A percentile compares a stretch with the other conserved stretches of the same genome.
Evolutionary conservation across 768 basidiomycete genomes (phyloP).

Genomic region (Chalciporus piperatus): DNA sequence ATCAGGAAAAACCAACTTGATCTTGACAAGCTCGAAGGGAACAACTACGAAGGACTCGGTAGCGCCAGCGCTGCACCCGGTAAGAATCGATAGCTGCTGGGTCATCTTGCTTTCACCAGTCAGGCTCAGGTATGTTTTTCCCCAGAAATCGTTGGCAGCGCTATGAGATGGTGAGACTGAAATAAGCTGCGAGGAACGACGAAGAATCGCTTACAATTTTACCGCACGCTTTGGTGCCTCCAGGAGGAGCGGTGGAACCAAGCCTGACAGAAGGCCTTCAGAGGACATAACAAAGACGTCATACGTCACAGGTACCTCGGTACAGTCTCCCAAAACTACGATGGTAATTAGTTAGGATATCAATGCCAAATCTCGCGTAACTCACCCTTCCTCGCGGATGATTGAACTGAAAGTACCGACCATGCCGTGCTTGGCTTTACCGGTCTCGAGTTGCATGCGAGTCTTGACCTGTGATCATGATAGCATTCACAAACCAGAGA

Average conservation of each 20-base stretch:
- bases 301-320: constrained; percentile 52
- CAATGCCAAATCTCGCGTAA: constrained; percentile 1
- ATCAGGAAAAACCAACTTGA: constrained; percentile 48
- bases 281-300: not conserved
- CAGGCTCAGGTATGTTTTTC: constrained; percentile 63
- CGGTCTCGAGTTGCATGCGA: constrained; percentile 94
- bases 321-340: constrained; percentile 78
- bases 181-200: not conserved
- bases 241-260: constrained; percentile 91
- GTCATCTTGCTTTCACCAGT: constrained; percentile 84
- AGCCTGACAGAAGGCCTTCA: constrained; percentile 43
- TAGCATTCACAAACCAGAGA: constrained; percentile 1
- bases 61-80: constrained; percentile 92
- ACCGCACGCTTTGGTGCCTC: constrained; percentile 99
- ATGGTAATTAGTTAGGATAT: not conserved
- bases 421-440: constrained; percentile 71
- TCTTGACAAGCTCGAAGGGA: constrained; percentile 94
- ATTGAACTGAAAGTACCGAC: constrained; percentile 82
- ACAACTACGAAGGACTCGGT: constrained; percentile 95
- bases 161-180: constrained; percentile 32
- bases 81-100: constrained; percentile 80
- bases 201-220: constrained; percentile 65
- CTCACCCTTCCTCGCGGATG: constrained; percentile 87
- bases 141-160: constrained; percentile 95
- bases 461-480: constrained; percentile 78